Percentiles rank a stretch among this genome's conserved stretches.
These are phyloP conservation scores for Trichoderma atroviride DNA, from an alignment of 2,329 filamentous ascomycete genomes.

Conservation along the genomic window DNA sequence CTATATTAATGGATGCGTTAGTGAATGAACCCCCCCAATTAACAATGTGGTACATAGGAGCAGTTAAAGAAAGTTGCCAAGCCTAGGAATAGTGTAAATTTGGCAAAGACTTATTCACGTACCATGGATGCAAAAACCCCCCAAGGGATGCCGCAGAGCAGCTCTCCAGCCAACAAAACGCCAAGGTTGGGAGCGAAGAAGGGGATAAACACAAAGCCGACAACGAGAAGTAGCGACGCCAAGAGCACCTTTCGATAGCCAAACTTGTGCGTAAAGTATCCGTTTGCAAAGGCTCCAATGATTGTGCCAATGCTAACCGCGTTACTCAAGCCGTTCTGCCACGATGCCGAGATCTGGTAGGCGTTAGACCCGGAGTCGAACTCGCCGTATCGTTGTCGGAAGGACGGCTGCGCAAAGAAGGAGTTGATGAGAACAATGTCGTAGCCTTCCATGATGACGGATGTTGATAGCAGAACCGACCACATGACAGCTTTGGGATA, in stretches of 20 bases:
- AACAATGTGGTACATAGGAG: not conserved
- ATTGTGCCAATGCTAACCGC: not conserved
- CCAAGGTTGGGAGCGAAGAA: slow-evolving; percentile 47
- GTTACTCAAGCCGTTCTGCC: not conserved
- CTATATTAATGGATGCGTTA: not conserved
- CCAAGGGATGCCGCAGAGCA: slow-evolving; percentile 40
- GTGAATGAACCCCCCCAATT: not conserved
- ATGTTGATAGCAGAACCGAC: slow-evolving; percentile 41
- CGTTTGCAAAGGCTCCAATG: not conserved
- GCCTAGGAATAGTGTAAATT: no score
- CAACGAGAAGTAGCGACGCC: slow-evolving; percentile 32
- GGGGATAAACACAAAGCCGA: slow-evolving; percentile 49
- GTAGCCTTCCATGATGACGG: slow-evolving; percentile 49
- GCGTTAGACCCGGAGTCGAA: not conserved
- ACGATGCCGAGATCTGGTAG: not conserved
- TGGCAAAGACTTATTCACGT: not conserved
- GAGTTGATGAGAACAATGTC: slow-evolving; percentile 42
- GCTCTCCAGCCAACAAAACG: slow-evolving; percentile 46
- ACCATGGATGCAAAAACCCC: slow-evolving; percentile 40
- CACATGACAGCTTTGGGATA: slow-evolving; percentile 43
- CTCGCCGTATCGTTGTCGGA: not conserved
- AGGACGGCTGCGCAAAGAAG: slow-evolving; percentile 40
- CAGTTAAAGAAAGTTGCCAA: not conserved
- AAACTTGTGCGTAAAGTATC: slow-evolving; percentile 26
- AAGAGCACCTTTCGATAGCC: slow-evolving; percentile 50